Base-by-base conservation (phyloP, 1,139 yeast genomes). In the Blastobotrys apis region DNA sequence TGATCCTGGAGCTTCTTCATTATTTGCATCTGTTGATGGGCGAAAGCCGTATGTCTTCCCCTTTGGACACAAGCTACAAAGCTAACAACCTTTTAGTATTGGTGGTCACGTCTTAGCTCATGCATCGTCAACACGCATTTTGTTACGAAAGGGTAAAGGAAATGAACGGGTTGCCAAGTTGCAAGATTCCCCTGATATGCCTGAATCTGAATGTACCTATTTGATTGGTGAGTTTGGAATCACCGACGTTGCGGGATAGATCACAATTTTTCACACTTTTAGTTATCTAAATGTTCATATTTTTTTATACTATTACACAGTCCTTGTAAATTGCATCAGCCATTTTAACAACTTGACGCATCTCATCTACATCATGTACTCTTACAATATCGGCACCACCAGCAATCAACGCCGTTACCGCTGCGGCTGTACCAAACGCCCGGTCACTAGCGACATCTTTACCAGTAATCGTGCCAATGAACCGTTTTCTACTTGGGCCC, bases 401-500 rank as follows among this genome's bases (percentile, higher is more conserved):
- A 19, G 81, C 81, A 33, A 90, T 75, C 53, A 92, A 77, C 0
- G 94, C 81, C 51, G 84, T 75, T 1, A 84, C 76, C 0, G 88
- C 72, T 0, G 95, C 86, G 10, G 81, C 81, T 0, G 97, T 87
- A 13, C 94, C 92, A 45, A 80, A 66, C 3, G 78, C 78, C 51
- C 97, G 73, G 27, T 82, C 79, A 0, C 65, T 52, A 0, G 95
- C 79, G 19, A 44, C 51, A 5, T 50, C 43, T 29, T 53, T 60
- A 5, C 58, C 65, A 0, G 90, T 81, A 23, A 87, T 66, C 0
- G 77, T 73, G 1, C 96, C 97, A 56, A 92, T 78, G 58, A 92
- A 92, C 57, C 77, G 73, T 71, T 92, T 92, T 53, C 97, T 73
- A 21, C 95, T 84, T 0, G 97, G 84, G 0, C 97, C 98, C 13